Evolutionary conservation across 176 grass and related monocot genomes (phyloP).

Genomic region (Musa acuminata): DNA sequence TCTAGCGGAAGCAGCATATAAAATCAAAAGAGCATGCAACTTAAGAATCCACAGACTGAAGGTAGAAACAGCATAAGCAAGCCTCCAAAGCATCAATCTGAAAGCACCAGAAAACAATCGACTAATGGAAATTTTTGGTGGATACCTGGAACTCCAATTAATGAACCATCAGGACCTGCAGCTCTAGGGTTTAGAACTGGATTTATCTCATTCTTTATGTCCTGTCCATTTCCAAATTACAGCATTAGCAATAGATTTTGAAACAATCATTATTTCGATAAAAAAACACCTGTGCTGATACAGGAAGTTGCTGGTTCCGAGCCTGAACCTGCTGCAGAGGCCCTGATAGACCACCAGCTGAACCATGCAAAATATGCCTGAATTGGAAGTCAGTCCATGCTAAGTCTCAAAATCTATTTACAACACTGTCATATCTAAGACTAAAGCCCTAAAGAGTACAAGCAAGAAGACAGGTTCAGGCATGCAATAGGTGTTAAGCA

Average conservation of each 20-base stretch:
- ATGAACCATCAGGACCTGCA: slow-evolving; percentile 67
- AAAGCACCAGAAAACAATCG: neutral
- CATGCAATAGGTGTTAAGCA: too few species aligned
- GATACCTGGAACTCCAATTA: slow-evolving; percentile 84
- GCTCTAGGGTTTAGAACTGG: slow-evolving; percentile 66
- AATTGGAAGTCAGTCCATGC: neutral
- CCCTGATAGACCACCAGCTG: slow-evolving; percentile 67
- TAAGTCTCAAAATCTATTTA: neutral
- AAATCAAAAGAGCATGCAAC: neutral
- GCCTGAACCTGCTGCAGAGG: slow-evolving; percentile 79
- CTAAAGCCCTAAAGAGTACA: too few species aligned
- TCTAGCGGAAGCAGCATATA: neutral
- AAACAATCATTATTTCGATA: neutral
- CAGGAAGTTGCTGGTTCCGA: slow-evolving; percentile 78
- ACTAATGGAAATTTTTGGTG: neutral
- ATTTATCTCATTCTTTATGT: slow-evolving; percentile 91
- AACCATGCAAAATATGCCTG: slow-evolving; percentile 90
- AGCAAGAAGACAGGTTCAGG: neutral
- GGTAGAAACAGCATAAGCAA: neutral
- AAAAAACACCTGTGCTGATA: slow-evolving; percentile 52
- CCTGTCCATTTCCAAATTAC: slow-evolving; percentile 40
- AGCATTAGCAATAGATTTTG: slow-evolving; percentile 5
- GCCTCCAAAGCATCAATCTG: neutral
- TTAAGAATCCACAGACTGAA: neutral
- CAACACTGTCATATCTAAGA: neutral